Conservation (phyloP, 2,329 filamentous ascomycete species). For the Aureobasidium sp. region DNA sequence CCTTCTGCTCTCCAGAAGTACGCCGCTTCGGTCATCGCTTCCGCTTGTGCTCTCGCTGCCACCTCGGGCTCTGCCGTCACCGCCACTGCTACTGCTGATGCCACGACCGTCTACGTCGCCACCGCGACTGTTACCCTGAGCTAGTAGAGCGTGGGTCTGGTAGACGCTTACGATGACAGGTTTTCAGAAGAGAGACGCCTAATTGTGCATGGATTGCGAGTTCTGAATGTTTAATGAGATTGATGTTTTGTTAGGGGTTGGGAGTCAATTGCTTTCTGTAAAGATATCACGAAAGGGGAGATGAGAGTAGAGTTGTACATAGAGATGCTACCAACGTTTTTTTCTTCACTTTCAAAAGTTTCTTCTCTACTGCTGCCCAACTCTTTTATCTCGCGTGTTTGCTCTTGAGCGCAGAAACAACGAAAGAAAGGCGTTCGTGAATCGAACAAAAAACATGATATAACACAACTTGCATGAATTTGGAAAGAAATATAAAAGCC, state of each 20-base stretch:
- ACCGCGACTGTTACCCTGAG: background rate
- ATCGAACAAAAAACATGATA: no score
- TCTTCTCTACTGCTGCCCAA: background rate
- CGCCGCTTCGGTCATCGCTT: slow-evolving; percentile 5
- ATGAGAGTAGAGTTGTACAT: background rate
- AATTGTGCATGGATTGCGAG: background rate
- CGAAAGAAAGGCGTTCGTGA: no score
- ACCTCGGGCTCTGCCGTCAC: background rate
- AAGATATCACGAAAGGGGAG: background rate
- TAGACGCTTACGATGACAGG: no score
- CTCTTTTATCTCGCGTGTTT: no score
- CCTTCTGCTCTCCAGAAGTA: slow-evolving; percentile 15
- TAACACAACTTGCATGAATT: no score
- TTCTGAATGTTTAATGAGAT: background rate
- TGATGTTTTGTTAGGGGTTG: background rate
- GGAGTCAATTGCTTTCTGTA: background rate
- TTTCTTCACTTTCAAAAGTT: background rate
- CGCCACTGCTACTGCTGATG: slow-evolving; percentile 3
- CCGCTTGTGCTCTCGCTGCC: slow-evolving; percentile 13
- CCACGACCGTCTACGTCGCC: background rate
- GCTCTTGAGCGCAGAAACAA: no score
- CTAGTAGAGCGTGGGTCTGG: no score
- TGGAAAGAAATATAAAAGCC: no score
- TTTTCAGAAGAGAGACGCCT: background rate
- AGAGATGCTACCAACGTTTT: background rate